Conservation (phyloP, 306 rosid species). For the Lathyrus tuberosus region DNA sequence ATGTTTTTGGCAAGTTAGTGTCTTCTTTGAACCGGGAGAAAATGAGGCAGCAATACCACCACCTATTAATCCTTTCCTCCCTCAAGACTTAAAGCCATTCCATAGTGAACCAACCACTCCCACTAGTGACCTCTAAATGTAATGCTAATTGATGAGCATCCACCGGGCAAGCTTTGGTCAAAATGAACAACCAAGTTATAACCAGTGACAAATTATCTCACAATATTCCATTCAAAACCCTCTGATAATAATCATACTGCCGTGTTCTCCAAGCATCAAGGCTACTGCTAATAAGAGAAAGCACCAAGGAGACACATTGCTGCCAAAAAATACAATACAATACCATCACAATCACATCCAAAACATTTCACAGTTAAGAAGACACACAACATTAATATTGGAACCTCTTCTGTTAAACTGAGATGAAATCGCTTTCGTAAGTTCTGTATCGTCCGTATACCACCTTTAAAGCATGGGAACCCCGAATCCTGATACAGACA, state of each 20-base stretch:
- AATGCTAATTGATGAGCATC: constrained; percentile 31
- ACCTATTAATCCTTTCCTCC: constrained; percentile 42
- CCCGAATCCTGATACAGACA: constrained; percentile 80
- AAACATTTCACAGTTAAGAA: constrained; percentile 7
- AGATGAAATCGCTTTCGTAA: constrained; percentile 93
- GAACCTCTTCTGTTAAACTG: constrained; percentile 96
- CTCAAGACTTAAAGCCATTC: constrained; percentile 45
- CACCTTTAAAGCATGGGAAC: constrained; percentile 99
- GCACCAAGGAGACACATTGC: constrained; percentile 99
- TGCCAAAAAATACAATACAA: constrained; percentile 43
- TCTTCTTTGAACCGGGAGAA: constrained; percentile 49
- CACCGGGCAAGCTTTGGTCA: constrained; percentile 44
- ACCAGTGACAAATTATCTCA: constrained; percentile 50
- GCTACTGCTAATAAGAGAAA: constrained; percentile 95
- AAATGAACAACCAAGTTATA: constrained; percentile 45
- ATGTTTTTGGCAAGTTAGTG: constrained; percentile 39
- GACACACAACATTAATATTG: constrained; percentile 26
- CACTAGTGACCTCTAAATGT: constrained; percentile 35
- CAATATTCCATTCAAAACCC: constrained; percentile 94
- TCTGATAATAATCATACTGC: constrained; percentile 98
- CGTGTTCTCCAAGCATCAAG: constrained; percentile 99
- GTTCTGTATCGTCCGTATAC: constrained; percentile 92
- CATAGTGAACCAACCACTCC: constrained; percentile 43
- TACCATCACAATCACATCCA: constrained; percentile 35
- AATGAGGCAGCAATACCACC: constrained; percentile 42